Evolutionary conservation across 768 basidiomycete species (phyloP), one percentile per base, ranked within the genome.

Genomic region (Candolleomyces efflorescens): DNA sequence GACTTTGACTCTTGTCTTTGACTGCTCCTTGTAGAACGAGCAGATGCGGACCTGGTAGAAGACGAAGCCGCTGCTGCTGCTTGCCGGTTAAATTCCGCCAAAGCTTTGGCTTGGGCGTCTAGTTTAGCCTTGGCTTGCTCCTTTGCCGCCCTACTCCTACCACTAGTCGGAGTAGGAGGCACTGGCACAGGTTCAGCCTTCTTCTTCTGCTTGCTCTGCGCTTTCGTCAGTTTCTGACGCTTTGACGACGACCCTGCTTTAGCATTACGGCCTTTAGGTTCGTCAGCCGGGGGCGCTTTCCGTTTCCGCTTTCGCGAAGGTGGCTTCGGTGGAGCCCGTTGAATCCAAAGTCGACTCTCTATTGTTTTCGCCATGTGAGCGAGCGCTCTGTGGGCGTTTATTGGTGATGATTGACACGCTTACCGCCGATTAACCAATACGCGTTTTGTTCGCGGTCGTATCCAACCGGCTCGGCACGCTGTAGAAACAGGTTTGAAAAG

Each of bases 331-430:
- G 75, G 79, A 27, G 76, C 73, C n/a, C 89, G 87, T 67, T 94
- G 92, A 45, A 92, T 83, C 92, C 92, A 94, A 22, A 94, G 76
- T 22, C 92, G 86, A 65, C 92, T 87, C 55, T 83, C 90, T 91
- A 17, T 32, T 45, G 55, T 56, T 15, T 11, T 46, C n/a, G n/a
- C n/a, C n/a, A n/a, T n/a, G n/a, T n/a, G n/a, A n/a, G 51, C 44
- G 54, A 58, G 61, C 47, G 44, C 27, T 49, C 54, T 44, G 26
- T 55, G 23, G 53, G 24, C 22, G 24, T 10, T 49, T 45, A 6
- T 15, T 44, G 45, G 51, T 13, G 27, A 36, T 17, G 49, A 36
- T 17, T 12, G 49, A 36, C n/a, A 37, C 47, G 51, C 80, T 38
- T 71, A 89, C 89, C 79, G 44, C 92, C 92, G 61, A 94, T 89